Percentiles rank a stretch among this genome's conserved stretches.
Conservation (phyloP, 129 eudicot species). For the Logfia minima region DNA sequence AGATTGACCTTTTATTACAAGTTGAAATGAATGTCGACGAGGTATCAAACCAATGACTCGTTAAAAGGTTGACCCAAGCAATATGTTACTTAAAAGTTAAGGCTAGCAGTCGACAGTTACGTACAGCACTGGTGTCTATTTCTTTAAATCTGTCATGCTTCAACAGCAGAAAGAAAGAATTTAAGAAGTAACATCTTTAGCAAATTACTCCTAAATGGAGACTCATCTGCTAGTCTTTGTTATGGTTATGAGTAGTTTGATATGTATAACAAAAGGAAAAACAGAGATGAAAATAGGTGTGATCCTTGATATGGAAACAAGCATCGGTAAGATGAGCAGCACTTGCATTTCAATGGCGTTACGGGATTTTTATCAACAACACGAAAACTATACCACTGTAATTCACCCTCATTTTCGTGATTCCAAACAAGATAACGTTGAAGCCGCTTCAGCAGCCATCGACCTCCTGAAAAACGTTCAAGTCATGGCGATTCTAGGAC, state of each 20-base stretch:
- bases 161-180: background rate
- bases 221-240: background rate
- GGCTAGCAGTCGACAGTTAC: background rate
- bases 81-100: no score
- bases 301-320: background rate
- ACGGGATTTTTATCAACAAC: background rate
- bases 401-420: constrained; percentile 6
- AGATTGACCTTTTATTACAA: background rate
- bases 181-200: background rate
- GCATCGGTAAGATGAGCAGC: background rate
- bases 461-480: constrained; percentile 6
- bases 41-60: background rate
- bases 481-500: constrained; percentile 10
- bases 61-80: background rate
- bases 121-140: background rate
- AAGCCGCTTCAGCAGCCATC: constrained; percentile 2
- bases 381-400: background rate
- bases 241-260: background rate
- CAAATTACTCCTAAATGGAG: background rate
- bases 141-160: background rate
- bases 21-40: background rate
- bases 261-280: background rate
- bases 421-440: background rate
- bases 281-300: background rate
- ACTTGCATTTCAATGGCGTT: constrained; percentile 8